Evolutionary conservation across 495 filamentous ascomycete species (phyloP).

Genomic region (Elaphomyces granulatus): DNA sequence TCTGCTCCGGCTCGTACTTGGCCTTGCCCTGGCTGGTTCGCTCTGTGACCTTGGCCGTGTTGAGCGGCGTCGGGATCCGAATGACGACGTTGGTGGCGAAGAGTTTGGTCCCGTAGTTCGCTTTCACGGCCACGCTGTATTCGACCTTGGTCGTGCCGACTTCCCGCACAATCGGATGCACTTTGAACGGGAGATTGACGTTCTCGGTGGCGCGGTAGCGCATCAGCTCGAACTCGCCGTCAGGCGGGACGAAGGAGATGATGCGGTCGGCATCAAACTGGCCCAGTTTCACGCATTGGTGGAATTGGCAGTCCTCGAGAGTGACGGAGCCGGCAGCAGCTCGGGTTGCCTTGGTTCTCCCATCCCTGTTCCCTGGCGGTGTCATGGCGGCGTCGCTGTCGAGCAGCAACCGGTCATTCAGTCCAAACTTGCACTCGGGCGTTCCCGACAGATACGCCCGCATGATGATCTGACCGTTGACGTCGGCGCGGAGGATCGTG

Average conservation of each 20-base stretch:
- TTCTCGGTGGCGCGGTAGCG: slow-evolving; percentile 99
- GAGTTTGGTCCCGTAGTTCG: slow-evolving; percentile 90
- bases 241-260: slow-evolving; percentile 94
- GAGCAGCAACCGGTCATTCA: slow-evolving; percentile 88
- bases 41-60: slow-evolving; percentile 90
- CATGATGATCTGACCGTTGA: slow-evolving; percentile 97
- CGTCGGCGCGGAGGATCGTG: slow-evolving; percentile 89
- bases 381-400: slow-evolving; percentile 58
- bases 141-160: slow-evolving; percentile 95
- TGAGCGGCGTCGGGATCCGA: slow-evolving; percentile 87
- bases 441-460: slow-evolving; percentile 94
- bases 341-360: slow-evolving; percentile 66
- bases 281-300: slow-evolving; percentile 96
- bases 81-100: slow-evolving; percentile 98
- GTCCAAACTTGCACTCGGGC: slow-evolving; percentile 97
- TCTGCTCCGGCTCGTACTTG: slow-evolving; percentile 95
- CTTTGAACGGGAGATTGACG: slow-evolving; percentile 97
- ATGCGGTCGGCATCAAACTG: slow-evolving; percentile 96
- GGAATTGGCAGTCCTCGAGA: slow-evolving; percentile 96
- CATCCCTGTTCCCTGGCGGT: slow-evolving; percentile 32
- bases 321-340: slow-evolving; percentile 93
- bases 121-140: slow-evolving; percentile 93
- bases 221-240: slow-evolving; percentile 99
- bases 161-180: slow-evolving; percentile 97
- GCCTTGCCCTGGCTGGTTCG: slow-evolving; percentile 90